phyloP scores from a whole-genome alignment of 164 flowering plant genomes.

The Litsea cubeba region DNA sequence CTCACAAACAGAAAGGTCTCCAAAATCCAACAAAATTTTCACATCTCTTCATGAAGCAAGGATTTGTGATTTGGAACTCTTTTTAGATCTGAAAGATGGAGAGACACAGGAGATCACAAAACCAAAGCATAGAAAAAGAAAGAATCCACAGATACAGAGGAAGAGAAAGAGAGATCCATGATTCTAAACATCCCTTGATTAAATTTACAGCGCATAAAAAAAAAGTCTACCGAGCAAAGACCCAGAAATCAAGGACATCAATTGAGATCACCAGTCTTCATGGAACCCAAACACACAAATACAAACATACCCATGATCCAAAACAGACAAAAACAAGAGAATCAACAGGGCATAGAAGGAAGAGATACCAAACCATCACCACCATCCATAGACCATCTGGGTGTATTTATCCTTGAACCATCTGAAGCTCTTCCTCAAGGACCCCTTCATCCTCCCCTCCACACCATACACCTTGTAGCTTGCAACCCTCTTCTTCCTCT shows the following conservation, averaged over 20 bases:
- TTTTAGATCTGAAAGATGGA: not conserved
- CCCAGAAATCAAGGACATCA: not conserved
- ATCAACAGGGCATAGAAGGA: not conserved
- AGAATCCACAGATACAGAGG: not conserved
- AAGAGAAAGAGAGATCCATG: not conserved
- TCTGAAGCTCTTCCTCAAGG: constrained; percentile 39
- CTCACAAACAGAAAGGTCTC: not conserved
- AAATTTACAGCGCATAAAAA: not conserved
- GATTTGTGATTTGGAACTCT: not conserved
- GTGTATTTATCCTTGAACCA: constrained; percentile 42
- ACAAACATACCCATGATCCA: not conserved
- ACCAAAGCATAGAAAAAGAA: not conserved
- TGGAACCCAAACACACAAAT: constrained; percentile 3
- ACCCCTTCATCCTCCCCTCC: constrained; percentile 44
- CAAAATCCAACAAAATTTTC: not conserved
- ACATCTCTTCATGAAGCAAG: not conserved
- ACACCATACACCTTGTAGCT: constrained; percentile 43
- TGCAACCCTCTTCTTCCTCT: constrained; percentile 44
- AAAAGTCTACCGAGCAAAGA: not conserved
- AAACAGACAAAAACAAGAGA: not conserved
- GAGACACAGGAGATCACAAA: not conserved
- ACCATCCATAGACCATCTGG: constrained; percentile 27
- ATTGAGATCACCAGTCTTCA: not conserved
- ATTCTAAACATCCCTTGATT: not conserved
- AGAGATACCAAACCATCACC: constrained; percentile 29